Evolutionary conservation across 2,329 filamentous ascomycete species (phyloP), one percentile per base, ranked within the genome.

Genomic region (Leptographium wingfieldii): DNA sequence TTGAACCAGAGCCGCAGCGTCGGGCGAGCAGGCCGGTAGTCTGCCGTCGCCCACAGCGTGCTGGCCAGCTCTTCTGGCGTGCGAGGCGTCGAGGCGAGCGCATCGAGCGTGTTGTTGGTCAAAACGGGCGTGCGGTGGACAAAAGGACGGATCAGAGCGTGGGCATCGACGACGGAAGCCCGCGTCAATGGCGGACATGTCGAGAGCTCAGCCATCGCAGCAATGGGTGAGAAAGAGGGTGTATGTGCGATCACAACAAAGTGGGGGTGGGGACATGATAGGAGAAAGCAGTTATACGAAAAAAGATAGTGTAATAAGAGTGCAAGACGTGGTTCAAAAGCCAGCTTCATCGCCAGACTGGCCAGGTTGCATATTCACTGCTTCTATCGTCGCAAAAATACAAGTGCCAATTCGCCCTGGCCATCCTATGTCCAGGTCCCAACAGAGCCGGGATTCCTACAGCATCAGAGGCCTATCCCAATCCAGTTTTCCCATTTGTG

Each of bases 1-100:
- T 97, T 97, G 81, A 97, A 95, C 77, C 89, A 94, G 58, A 97
- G 78, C 14, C 83, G 78, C 48, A 96, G 75, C 56, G 74, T 81
- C 0, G 90, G 90, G 4, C 70, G 74, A 1, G 87, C 82, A 0
- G 85, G 79, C n/a, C 31, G 12, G 69, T 68, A 6, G 38, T 46
- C 27, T 2, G 53, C 40, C 22, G 59, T 29, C 5, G 14, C 55
- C 61, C 52, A 58, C 25, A 60, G 43, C 29, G 52, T 58, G 27
- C 48, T 59, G 25, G 56, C 46, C 22, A 57, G 54, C 43, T 60
- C 60, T 1, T 54, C 55, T 1, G 73, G 59, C 0, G 77, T 71
- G 64, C 87, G 85, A 9, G 87, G 82, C 27, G 82, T 85, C 2
- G 88, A 95, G 19, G 91, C 91, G 63, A 96, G 76, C 14, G 69